Evolutionary conservation across 2,329 filamentous ascomycete species (phyloP).

Genomic region (Stagonosporopsis chrysanthemi): DNA sequence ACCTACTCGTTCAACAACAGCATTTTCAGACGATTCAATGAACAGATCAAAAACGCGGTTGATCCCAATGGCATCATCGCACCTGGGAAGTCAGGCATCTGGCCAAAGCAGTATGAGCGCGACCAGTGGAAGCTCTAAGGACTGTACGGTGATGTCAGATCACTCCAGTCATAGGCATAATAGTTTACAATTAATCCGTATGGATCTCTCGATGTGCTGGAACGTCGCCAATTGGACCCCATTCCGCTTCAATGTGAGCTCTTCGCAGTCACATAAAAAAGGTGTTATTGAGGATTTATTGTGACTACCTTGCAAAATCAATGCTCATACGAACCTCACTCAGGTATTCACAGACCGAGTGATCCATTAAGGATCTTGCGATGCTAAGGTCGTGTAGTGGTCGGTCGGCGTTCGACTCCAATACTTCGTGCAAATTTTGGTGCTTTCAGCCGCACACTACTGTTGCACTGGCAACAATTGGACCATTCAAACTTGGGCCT

Average conservation of each 20-base stretch:
- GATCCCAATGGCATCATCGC: slow-evolving; percentile 50
- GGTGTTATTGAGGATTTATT: no score
- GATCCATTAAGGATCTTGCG: no score
- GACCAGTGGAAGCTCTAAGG: neutral
- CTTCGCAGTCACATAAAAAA: no score
- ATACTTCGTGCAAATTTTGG: neutral
- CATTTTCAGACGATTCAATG: slow-evolving; percentile 53
- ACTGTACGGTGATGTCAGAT: no score
- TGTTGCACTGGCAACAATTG: neutral
- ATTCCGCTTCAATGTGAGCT: no score
- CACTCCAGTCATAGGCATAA: no score
- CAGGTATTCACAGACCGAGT: no score
- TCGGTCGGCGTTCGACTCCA: neutral
- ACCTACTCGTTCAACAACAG: slow-evolving; percentile 56
- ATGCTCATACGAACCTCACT: no score
- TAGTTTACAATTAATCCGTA: no score
- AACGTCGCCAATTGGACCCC: no score
- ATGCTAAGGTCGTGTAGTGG: neutral
- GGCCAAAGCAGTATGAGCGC: slow-evolving; percentile 14
- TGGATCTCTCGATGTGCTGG: no score
- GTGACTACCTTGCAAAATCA: no score
- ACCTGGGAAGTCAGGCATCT: slow-evolving; percentile 31
- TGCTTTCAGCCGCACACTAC: neutral
- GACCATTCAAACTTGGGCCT: neutral
- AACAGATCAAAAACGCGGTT: slow-evolving; percentile 56